Conservation (phyloP, 2,329 filamentous ascomycete genomes). For the Atkinsonella hypoxylon region DNA sequence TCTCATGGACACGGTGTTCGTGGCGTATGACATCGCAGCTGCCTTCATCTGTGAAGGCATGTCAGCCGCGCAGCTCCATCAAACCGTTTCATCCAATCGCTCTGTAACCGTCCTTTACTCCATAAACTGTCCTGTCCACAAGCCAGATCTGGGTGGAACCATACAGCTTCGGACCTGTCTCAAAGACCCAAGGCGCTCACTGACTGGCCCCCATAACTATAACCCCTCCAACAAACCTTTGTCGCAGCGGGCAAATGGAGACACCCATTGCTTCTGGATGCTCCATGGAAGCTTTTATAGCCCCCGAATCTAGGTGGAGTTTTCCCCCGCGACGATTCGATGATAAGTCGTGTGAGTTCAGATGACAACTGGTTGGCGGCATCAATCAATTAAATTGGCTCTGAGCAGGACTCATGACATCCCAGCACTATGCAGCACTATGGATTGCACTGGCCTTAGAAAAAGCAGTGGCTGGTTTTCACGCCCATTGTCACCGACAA, state of each 20-base stretch:
- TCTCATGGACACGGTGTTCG: not conserved
- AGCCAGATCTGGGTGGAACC: constrained; percentile 14
- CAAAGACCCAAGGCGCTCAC: constrained; percentile 6
- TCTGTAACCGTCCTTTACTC: constrained; percentile 6
- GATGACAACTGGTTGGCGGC: constrained; percentile 3
- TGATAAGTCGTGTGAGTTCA: constrained; percentile 10
- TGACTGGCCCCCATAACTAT: constrained; percentile 6
- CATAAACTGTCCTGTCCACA: constrained; percentile 9
- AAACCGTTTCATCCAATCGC: constrained; percentile 4
- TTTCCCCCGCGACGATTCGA: constrained; percentile 6
- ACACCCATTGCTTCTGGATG: constrained; percentile 13
- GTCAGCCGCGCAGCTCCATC: not conserved
- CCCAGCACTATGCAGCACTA: no score
- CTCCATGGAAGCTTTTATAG: constrained; percentile 14
- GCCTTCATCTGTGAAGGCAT: no score
- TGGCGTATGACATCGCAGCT: no score
- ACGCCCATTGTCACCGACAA: not conserved
- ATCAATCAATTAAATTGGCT: not conserved
- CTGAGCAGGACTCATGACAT: not conserved
- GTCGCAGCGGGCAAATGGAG: constrained; percentile 7
- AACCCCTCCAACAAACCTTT: constrained; percentile 8
- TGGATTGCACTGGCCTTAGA: no score
- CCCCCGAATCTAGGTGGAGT: constrained; percentile 11
- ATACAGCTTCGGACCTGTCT: constrained; percentile 9
- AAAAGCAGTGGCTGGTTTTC: not conserved